Conservation (phyloP, 2,329 filamentous ascomycete species). For the Clonostachys solani region DNA sequence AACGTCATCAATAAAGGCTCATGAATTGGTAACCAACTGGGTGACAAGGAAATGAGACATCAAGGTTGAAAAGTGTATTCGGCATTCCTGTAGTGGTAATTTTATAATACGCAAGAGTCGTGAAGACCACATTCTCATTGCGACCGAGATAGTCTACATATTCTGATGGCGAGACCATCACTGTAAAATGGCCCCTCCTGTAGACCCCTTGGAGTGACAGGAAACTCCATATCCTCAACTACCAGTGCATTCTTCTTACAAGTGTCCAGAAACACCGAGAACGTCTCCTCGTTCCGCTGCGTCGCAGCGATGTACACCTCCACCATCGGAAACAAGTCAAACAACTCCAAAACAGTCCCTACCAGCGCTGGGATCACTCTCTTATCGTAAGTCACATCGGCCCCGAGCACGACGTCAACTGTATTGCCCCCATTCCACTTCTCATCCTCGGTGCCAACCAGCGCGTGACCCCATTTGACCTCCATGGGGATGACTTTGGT, state of each 20-base stretch:
- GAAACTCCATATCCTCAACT: constrained; percentile 37
- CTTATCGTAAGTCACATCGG: constrained; percentile 75
- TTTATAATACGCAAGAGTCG: no score
- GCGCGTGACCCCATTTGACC: constrained; percentile 60
- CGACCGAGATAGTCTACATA: constrained; percentile 21
- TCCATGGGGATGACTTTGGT: constrained; percentile 43
- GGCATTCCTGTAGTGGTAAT: no score
- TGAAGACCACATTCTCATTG: no score
- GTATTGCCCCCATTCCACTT: constrained; percentile 40
- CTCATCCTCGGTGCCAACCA: constrained; percentile 53
- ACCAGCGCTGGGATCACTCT: constrained; percentile 59
- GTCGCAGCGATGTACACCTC: constrained; percentile 66
- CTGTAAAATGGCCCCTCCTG: constrained; percentile 64
- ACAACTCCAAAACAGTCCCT: constrained; percentile 58
- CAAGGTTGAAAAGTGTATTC: no score
- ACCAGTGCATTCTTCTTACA: constrained; percentile 45
- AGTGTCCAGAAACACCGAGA: constrained; percentile 55
- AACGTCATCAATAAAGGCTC: no score
- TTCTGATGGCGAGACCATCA: constrained; percentile 53
- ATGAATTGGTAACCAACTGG: no score
- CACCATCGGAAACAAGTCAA: constrained; percentile 49
- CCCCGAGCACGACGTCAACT: constrained; percentile 66
- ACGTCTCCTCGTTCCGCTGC: constrained; percentile 66
- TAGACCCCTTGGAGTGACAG: constrained; percentile 24
- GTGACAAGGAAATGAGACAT: no score